A percentile compares a stretch with the other conserved stretches of the same genome.
Conservation (phyloP, 1,284 basidiomycete genomes). For the Grifola frondosa region DNA sequence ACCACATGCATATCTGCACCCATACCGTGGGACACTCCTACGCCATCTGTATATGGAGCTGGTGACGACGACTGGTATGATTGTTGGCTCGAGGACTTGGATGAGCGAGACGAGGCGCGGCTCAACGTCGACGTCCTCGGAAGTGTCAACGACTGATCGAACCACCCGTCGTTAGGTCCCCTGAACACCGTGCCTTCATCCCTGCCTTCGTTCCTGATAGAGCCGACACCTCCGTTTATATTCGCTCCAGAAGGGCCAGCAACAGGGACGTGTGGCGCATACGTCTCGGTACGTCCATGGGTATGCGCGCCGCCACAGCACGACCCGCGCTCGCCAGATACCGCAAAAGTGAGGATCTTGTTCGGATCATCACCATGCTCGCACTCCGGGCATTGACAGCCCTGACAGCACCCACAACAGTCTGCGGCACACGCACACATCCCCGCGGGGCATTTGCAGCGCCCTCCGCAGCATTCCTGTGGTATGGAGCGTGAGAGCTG, state of each 20-base stretch:
- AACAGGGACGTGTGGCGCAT: background rate
- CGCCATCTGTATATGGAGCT: background rate
- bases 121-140: slow-evolving; percentile 15
- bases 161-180: slow-evolving; percentile 6
- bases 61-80: slow-evolving; percentile 11
- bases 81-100: slow-evolving; percentile 15
- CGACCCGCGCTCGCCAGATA: slow-evolving; percentile 29
- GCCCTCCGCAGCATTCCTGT: slow-evolving; percentile 31
- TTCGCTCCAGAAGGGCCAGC: background rate
- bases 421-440: slow-evolving; percentile 36
- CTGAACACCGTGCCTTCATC: background rate
- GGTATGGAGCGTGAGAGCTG: slow-evolving; percentile 14
- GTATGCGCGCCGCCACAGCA: slow-evolving; percentile 22
- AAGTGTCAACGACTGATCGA: slow-evolving; percentile 10
- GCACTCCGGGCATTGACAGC: slow-evolving; percentile 31
- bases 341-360: slow-evolving; percentile 29
- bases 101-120: slow-evolving; percentile 22
- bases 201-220: background rate
- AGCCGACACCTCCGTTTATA: background rate
- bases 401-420: slow-evolving; percentile 35
- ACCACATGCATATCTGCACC: slow-evolving; percentile 1
- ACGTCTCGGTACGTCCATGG: background rate
- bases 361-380: slow-evolving; percentile 18
- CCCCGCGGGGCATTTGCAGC: slow-evolving; percentile 36
- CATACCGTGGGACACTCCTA: background rate